Base-by-base conservation (phyloP, 805 yeast genomes). In the Cyberlindnera galapagoensis region DNA sequence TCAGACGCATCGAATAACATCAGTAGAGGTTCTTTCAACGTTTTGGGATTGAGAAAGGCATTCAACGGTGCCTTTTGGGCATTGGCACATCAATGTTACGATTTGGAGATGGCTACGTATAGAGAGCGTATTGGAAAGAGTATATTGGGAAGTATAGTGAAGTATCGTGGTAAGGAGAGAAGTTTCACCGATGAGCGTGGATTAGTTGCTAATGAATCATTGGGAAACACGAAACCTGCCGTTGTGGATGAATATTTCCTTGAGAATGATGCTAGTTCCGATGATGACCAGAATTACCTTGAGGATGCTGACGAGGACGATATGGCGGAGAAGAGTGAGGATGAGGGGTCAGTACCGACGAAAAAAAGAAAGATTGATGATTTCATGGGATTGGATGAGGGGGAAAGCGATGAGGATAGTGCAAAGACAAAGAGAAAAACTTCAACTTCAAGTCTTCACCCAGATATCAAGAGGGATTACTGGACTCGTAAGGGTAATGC, bases 31-130 rank as follows among this genome's bases (percentile, higher is more conserved):
- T 77, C 94, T 2, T 85, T 76, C 60, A 87, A 87, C 53, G 62
- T 85, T 25, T 59, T 85, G 23, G 84, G 80, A 46, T 69, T 90
- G 35, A 84, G 82, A 51, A 77, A 85, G 45, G 85, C 95, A 0
- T 87, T 90, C 60, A 78, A 80, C 12, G 95, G 95, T 24, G 95
- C 96, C 0, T 87, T 68, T 60, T 92, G 83, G 49, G 52, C 86
- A 33, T 60, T 87, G 21, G 72, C 77, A 0, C 80, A 79, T 44
- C 74, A 76, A 43, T 84, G 95, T 52, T 85, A 79, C 54, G 83
- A 76, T 27, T 60, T 86, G 57, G 71, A 83, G 46, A 56, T 60
- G 10, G 75, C 85, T 0, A 63, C 83, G 0, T 80, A 78, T 48
- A 79, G 74, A 46, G 67, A 71, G 33, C 61, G 95, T 38, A 45